Conservation (phyloP, 2,329 filamentous ascomycete genomes). For the Byssoonygena ceratinophila region DNA sequence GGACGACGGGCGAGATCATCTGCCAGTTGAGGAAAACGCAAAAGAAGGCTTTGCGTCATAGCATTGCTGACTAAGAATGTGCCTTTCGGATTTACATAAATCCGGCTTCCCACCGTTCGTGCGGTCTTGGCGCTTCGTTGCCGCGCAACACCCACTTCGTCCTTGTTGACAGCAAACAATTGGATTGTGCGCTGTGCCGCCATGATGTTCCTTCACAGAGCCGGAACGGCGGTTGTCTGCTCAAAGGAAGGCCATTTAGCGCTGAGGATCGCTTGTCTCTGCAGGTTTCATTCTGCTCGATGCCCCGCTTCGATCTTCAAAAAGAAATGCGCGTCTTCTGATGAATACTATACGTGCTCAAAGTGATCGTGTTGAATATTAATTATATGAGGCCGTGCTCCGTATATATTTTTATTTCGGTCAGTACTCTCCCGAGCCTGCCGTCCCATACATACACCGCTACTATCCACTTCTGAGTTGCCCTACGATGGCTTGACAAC, state of each 20-base stretch:
- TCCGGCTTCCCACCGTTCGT: neutral
- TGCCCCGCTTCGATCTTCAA: neutral
- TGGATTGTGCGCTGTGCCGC: neutral
- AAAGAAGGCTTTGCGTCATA: neutral
- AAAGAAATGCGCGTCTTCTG: neutral
- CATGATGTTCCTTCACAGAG: neutral
- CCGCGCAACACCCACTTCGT: slow-evolving; percentile 6
- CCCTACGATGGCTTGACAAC: slow-evolving; percentile 3
- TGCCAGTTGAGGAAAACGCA: neutral
- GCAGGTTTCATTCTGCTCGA: neutral
- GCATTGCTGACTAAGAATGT: neutral
- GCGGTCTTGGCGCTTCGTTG: slow-evolving; percentile 8
- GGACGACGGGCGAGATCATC: neutral
- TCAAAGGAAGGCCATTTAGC: neutral
- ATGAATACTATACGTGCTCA: neutral
- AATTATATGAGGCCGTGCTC: too few relatives aligned
- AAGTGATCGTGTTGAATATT: too few relatives aligned
- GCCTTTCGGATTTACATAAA: neutral
- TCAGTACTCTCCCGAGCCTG: too few relatives aligned
- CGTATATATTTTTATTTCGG: too few relatives aligned
- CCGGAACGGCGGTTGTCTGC: neutral
- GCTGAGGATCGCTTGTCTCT: neutral
- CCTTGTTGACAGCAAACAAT: slow-evolving; percentile 12
- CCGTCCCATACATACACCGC: too few relatives aligned
- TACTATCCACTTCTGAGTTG: neutral